Evolutionary conservation across 106 monocot genomes (phyloP), one percentile per base, ranked within the genome.

Genomic region (Apostasia ramifera): DNA sequence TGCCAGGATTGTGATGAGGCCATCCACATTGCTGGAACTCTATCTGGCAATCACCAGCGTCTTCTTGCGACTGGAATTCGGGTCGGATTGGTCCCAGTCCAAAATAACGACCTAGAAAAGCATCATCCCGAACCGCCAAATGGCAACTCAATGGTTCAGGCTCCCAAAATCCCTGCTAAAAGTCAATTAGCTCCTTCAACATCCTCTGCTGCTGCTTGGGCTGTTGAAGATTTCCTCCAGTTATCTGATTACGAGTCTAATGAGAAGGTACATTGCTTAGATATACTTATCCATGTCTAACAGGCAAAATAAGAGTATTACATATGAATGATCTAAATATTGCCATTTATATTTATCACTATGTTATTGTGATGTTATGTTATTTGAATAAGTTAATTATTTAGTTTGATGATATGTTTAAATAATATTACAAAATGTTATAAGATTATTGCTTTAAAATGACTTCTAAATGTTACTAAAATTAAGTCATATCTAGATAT

Each of bases 211-310:
- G 67, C 86, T 2, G 64, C 76, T n/a, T 97, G 92, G 89, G 78
- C 92, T 37, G 89, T 87, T 1, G 91, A 95, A 46, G 95, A 95
- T 44, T 86, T 91, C 77, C 86, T 95, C 47, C 95, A 89, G 74
- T 80, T 95, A 8, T 86, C 88, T 41, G 95, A 95, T 57, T 84
- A 84, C 41, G 95, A 97, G 60, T 68, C 89, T 12, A 48, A 58
- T 14, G 80, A 85, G 67, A 97, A 97, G 86, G 95, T 87, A 67
- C 72, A 44, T 1, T 2, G 44, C 1, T 7, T 7, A 45, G 7
- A 40, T 4, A 9, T 10, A 3, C 42, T 11, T 14, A n/a, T 45
- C 42, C 3, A 0, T 7, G 55, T 64, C 41, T 40, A 38, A 26
- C 26, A 26, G 26, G 26, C 26, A 26, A 26, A 26, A 26, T 26